Evolutionary conservation across 306 rosid species (phyloP).

Genomic region (Sechiopsis laciniata): DNA sequence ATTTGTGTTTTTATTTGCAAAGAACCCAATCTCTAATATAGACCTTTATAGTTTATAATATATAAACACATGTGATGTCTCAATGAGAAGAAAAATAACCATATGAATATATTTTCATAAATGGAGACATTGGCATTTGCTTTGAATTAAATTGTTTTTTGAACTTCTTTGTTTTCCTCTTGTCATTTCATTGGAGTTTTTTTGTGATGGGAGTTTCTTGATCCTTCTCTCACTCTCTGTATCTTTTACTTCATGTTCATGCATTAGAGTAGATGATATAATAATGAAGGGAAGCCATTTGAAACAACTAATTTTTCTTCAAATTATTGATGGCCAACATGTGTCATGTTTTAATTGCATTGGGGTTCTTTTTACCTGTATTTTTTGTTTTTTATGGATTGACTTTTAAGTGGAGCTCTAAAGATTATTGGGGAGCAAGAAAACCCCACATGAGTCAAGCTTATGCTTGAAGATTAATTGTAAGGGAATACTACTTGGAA

Average conservation of each 20-base stretch:
- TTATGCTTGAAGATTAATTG: constrained; percentile 14
- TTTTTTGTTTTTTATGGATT: background rate
- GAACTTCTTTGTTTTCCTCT: background rate
- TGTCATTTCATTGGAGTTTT: constrained; percentile 13
- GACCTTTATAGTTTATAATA: background rate
- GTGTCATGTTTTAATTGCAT: constrained; percentile 9
- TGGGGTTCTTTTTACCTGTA: background rate
- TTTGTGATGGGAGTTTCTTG: constrained; percentile 17
- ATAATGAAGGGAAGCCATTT: constrained; percentile 16
- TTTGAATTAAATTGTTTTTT: background rate
- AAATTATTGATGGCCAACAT: constrained; percentile 18
- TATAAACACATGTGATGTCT: constrained; percentile 8
- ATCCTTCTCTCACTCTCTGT: background rate
- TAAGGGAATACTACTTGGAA: background rate
- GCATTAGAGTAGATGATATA: constrained; percentile 16
- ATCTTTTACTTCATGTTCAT: background rate
- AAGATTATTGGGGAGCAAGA: constrained; percentile 1
- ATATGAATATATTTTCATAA: constrained; percentile 4
- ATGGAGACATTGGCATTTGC: constrained; percentile 18
- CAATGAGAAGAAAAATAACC: constrained; percentile 5
- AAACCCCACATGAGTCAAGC: constrained; percentile 10
- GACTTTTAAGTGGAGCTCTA: constrained; percentile 11
- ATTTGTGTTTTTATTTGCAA: too few relatives aligned
- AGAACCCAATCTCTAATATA: background rate
- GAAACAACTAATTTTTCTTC: constrained; percentile 12